phyloP scores from a whole-genome alignment of 225 moss, liverwort and hornwort genomes.

The Physcomitrium patens region DNA sequence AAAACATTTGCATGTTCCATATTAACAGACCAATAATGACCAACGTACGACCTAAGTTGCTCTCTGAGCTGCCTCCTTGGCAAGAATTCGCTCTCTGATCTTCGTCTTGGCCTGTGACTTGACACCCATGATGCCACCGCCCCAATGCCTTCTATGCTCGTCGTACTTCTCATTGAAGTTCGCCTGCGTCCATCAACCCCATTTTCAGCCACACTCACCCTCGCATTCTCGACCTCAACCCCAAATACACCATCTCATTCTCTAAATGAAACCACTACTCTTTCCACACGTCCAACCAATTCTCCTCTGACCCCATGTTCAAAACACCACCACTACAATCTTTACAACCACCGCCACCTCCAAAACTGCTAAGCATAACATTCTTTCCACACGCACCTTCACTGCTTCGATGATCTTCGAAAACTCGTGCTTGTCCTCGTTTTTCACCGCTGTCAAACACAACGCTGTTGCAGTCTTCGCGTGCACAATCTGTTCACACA shows the following conservation, averaged over 20 bases:
- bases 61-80: constrained; percentile 94
- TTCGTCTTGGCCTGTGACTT: constrained; percentile 97
- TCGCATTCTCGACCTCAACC: too few species aligned
- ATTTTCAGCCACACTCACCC: background rate
- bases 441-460: constrained; percentile 70
- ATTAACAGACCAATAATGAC: too few species aligned
- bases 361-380: too few species aligned
- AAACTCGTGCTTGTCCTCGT: constrained; percentile 75
- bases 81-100: constrained; percentile 70
- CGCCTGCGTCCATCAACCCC: constrained; percentile 54
- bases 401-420: constrained; percentile 74
- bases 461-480: constrained; percentile 61
- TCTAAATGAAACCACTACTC: too few species aligned
- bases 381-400: constrained; percentile 38
- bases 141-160: constrained; percentile 94
- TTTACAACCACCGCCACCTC: too few species aligned
- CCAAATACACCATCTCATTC: too few species aligned
- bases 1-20: too few species aligned
- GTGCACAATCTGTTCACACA: constrained; percentile 42
- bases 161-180: constrained; percentile 94
- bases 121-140: constrained; percentile 93
- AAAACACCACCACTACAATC: too few species aligned
- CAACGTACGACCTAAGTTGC: constrained; percentile 33
- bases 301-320: too few species aligned
- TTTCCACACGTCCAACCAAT: too few species aligned